Base-by-base conservation (phyloP, 305 asterid species). In the Plantago lanceolata region DNA sequence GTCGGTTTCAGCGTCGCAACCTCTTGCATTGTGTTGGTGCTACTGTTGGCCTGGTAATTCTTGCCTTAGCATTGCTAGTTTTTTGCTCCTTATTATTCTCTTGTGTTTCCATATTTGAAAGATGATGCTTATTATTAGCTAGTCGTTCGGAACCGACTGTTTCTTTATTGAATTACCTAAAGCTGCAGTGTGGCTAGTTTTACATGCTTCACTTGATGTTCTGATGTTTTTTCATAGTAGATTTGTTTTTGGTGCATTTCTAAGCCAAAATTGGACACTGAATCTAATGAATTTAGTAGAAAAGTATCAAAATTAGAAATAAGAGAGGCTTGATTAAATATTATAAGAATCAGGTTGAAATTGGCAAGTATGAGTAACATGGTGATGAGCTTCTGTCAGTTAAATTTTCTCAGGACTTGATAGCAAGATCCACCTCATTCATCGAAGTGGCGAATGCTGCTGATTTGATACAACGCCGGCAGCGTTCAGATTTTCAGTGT, bases 401-500 rank as follows among this genome's bases (percentile, higher is more conserved):
- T 73, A 63, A 72, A 48, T 73, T 58, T 76, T 78, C 63, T 66
- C 78, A 89, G 98, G 97, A 87, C 75, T 61, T 89, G 74, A 70
- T 85, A 61, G 84, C 82, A 72, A 80, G 96, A 83, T 89, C 95
- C 66, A 73, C 80, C 73, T 79, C 85, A 55, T 73, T 82, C 48
- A 65, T 67, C 31, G 82, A 87, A 78, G 86, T 77, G 72, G 97
- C 98, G 47, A 66, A 80, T 73, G 98, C 95, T 53, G 98, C 97
- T 52, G 98, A 92, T 74, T 75, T 92, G 79, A 92, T 78, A 68
- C 89, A 92, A 73, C 95, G 90, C 58, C 70, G 80, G 69, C 97
- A 92, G 63, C 97, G 97, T 56, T 82, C 95, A 0, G 91, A 92
- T 8, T 92, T 92, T 78, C 97, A 82, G 53, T 77, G 98, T 92